Evolutionary conservation across 768 basidiomycete species (phyloP).

Genomic region (Boletus tomentosulus): DNA sequence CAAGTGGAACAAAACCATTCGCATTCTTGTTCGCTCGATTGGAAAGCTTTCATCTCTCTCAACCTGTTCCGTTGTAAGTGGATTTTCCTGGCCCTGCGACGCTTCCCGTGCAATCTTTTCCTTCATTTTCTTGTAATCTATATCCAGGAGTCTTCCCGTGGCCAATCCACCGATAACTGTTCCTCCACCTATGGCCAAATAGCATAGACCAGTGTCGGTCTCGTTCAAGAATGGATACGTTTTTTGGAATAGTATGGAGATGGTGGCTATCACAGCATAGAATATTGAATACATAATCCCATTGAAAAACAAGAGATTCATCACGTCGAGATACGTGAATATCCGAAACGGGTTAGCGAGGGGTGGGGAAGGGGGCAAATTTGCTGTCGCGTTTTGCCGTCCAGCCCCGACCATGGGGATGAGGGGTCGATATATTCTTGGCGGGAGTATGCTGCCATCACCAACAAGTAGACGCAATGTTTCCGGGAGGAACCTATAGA

Average conservation of each 20-base stretch:
- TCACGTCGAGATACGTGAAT: slow-evolving; percentile 36
- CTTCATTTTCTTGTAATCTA: slow-evolving; percentile 51
- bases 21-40: slow-evolving; percentile 56
- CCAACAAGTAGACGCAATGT: slow-evolving; percentile 22
- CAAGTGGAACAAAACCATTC: slow-evolving; percentile 41
- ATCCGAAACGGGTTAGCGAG: slow-evolving; percentile 38
- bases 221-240: slow-evolving; percentile 48
- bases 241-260: slow-evolving; percentile 48
- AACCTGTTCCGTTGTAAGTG: slow-evolving; percentile 18
- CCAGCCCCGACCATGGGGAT: slow-evolving; percentile 23
- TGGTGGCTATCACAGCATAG: slow-evolving; percentile 40
- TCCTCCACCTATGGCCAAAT: slow-evolving; percentile 71
- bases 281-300: slow-evolving; percentile 54
- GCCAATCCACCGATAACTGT: slow-evolving; percentile 55
- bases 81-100: slow-evolving; percentile 20
- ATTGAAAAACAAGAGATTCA: slow-evolving; percentile 43
- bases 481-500: slow-evolving; percentile 22
- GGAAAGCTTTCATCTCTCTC: slow-evolving; percentile 45
- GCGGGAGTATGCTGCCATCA: slow-evolving; percentile 28
- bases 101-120: slow-evolving; percentile 11
- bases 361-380: slow-evolving; percentile 11
- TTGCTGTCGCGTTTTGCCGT: slow-evolving; percentile 8
- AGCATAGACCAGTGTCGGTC: slow-evolving; percentile 67
- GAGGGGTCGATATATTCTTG: slow-evolving; percentile 26
- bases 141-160: slow-evolving; percentile 62